These are phyloP conservation scores for Hylodesmum podocarpum DNA, from an alignment of 306 rosid species.

Conservation along the genomic window DNA sequence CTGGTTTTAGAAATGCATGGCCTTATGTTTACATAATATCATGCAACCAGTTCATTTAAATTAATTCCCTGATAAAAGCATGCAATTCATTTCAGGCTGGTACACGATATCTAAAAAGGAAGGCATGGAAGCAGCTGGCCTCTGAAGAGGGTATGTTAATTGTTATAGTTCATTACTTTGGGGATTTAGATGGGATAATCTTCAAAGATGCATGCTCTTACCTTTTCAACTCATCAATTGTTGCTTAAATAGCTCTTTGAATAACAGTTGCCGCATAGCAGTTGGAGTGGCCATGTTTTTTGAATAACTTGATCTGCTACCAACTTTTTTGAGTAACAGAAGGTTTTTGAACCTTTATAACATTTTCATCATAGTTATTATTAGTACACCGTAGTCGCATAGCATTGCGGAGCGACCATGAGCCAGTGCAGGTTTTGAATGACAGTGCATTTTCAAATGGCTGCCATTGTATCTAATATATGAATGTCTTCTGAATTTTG, in stretches of 20 bases:
- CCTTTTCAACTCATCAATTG: constrained; percentile 12
- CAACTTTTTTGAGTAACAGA: neutral
- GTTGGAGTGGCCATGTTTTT: neutral
- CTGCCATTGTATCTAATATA: neutral
- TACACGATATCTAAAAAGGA: constrained; percentile 71
- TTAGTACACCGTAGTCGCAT: neutral
- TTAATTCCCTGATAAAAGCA: constrained; percentile 21
- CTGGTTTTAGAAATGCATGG: constrained; percentile 11
- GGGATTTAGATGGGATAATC: neutral
- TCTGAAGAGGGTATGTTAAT: constrained; percentile 71
- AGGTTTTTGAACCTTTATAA: neutral
- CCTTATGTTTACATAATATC: neutral
- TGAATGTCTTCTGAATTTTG: neutral
- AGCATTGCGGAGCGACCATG: neutral
- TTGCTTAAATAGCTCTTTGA: neutral
- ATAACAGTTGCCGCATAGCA: neutral
- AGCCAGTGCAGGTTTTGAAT: neutral
- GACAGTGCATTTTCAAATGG: neutral
- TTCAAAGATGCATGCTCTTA: constrained; percentile 11
- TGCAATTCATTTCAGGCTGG: constrained; percentile 73
- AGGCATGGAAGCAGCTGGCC: constrained; percentile 89
- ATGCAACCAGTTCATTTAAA: neutral
- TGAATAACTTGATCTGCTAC: neutral
- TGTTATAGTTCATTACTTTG: neutral
- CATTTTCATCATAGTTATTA: neutral